Conservation (phyloP, 345 rosid species). For the Isatis tinctoria region DNA sequence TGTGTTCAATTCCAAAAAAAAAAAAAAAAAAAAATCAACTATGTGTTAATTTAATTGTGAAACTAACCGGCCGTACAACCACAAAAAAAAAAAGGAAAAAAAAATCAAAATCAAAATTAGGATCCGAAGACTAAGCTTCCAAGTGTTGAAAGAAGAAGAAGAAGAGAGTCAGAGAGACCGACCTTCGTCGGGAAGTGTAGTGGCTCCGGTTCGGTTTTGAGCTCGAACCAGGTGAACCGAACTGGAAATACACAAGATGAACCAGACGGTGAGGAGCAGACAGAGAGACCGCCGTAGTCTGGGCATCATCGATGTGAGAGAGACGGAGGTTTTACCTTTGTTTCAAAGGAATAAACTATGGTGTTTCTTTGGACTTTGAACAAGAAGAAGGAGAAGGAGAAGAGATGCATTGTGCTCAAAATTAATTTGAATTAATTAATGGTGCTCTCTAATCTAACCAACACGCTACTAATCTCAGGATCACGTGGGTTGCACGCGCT, state of each 20-base stretch:
- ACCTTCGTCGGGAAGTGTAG: slow-evolving; percentile 30
- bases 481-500: background rate
- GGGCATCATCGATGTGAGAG: slow-evolving; percentile 12
- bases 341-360: background rate
- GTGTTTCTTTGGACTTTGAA: background rate
- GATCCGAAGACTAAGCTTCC: too few species aligned
- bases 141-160: background rate
- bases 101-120: background rate
- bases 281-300: background rate
- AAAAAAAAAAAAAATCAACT: too few species aligned
- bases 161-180: background rate
- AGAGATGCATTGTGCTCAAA: background rate
- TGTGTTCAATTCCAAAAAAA: too few species aligned
- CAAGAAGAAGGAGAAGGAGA: background rate
- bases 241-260: slow-evolving; percentile 4
- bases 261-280: slow-evolving; percentile 10
- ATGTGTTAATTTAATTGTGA: background rate
- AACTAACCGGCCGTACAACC: background rate
- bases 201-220: slow-evolving; percentile 23
- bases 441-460: background rate
- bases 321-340: background rate
- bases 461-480: background rate
- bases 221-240: slow-evolving; percentile 13
- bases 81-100: background rate
- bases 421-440: background rate